Base-by-base conservation (phyloP, 2,329 filamentous ascomycete genomes). In the Lasiodiplodia sp. region DNA sequence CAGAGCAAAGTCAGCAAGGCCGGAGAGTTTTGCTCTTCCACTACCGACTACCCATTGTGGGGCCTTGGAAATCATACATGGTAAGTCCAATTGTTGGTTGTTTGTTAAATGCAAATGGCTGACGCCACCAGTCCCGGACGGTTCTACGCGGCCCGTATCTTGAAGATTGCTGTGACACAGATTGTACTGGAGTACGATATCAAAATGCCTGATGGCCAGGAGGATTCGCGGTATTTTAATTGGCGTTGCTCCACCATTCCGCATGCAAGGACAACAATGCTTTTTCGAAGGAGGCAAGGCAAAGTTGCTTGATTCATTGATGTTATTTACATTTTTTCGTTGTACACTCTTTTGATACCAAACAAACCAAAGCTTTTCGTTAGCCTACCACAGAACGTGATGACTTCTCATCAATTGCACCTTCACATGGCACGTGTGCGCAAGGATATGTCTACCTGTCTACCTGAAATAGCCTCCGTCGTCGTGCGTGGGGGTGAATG, bases 41-140 rank as follows among this genome's bases (percentile, higher is more conserved):
- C 5, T 47, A 6, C 37, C n/a, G 37, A 62, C 37, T 62, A 62
- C 16, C 57, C 57, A 6, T 4, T 62, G 14, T 62, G 57, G 57
- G 57, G 57, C 16, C 72, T 73, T 56, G 68, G 68, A 47, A 67
- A 67, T 16, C 62, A 57, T 25, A 67, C 49, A 69, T 71, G 37
- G 57, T 68, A 18, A 28, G 63, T 37, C 49, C 47, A 25, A n/a
- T 49, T 18, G 4, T 28, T 49, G 55, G 56, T 31, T 37, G 38
- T 21, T 51, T 64, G 14, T 62, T 65, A 6, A 51, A 55, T 66
- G 21, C 37, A 44, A 2, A 60, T 53, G 34, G 63, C 67, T 18
- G 18, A 55, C 14, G 38, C 66, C 7, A 49, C 47, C 1, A 70
- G 70, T 38, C 71, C 71, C 14, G 71, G 71, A 10, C 38, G 71